phyloP scores from a whole-genome alignment of 2,329 filamentous ascomycete genomes.

The Pseudocercospora eumusae region DNA sequence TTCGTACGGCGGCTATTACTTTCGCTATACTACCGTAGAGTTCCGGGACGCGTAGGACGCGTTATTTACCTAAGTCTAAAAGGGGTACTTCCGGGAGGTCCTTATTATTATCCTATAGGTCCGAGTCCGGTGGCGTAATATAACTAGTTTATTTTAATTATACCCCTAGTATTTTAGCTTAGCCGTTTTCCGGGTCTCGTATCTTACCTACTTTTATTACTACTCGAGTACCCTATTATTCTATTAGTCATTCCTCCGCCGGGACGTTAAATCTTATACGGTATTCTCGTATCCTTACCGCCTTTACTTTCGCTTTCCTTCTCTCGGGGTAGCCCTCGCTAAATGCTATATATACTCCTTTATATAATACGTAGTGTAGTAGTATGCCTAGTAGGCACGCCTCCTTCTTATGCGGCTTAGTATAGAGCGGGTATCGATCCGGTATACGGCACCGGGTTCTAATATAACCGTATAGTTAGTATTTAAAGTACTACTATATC shows the following conservation, averaged over 20 bases:
- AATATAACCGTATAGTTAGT: neutral
- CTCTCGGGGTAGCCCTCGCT: no score
- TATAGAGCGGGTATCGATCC: neutral
- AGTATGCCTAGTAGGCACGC: neutral
- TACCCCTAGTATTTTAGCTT: neutral
- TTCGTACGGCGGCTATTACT: no score
- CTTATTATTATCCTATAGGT: neutral
- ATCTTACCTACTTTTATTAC: neutral
- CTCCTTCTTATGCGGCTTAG: neutral
- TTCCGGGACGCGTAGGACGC: no score
- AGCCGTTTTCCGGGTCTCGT: neutral
- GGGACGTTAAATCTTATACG: neutral
- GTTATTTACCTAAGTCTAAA: neutral
- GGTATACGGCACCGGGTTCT: neutral
- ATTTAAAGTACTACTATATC: neutral
- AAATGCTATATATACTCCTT: neutral
- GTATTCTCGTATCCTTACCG: neutral
- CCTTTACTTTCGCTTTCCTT: neutral
- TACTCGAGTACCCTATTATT: neutral
- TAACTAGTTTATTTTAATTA: neutral
- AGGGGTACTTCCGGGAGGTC: neutral
- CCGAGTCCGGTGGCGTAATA: neutral
- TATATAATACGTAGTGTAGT: neutral
- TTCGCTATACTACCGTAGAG: no score
- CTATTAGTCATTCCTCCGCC: neutral